phyloP scores from a whole-genome alignment of 2,329 filamentous ascomycete species.

The Fusarium gaditjirri region DNA sequence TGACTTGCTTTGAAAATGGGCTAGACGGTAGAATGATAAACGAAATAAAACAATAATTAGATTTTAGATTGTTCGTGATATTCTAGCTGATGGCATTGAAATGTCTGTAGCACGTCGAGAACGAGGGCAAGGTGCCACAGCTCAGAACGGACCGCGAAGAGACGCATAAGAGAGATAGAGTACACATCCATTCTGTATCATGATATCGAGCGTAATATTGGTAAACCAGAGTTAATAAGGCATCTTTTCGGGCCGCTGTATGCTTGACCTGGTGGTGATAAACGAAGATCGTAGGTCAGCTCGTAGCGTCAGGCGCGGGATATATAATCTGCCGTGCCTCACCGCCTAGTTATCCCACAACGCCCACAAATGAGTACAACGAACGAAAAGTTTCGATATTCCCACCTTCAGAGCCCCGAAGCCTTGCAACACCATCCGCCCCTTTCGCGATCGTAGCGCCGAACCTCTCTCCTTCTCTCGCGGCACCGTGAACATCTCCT shows the following conservation, averaged over 20 bases:
- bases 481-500: conserved; percentile 39
- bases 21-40: conserved; percentile 13
- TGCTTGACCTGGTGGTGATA: conserved; percentile 9
- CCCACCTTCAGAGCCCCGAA: conserved; percentile 47
- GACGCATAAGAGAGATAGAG: not conserved
- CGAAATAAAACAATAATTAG: conserved; percentile 18
- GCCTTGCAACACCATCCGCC: conserved; percentile 44
- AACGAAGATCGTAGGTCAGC: conserved; percentile 4
- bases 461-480: conserved; percentile 40
- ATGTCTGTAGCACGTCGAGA: not conserved
- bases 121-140: not conserved
- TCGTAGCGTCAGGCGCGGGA: conserved; percentile 7
- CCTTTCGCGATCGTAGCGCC: conserved; percentile 42
- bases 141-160: not conserved
- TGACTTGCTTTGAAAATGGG: not conserved
- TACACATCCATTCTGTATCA: not conserved
- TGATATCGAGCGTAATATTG: not conserved
- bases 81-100: not conserved
- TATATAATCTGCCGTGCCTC: conserved; percentile 49
- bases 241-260: not conserved
- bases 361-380: conserved; percentile 56
- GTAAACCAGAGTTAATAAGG: not conserved
- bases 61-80: not conserved
- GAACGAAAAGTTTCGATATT: conserved; percentile 57
- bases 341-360: conserved; percentile 56